A percentile compares a stretch with the other conserved stretches of the same genome.
Conservation (phyloP, 148 eudicot species). For the Beta vulgaris region DNA sequence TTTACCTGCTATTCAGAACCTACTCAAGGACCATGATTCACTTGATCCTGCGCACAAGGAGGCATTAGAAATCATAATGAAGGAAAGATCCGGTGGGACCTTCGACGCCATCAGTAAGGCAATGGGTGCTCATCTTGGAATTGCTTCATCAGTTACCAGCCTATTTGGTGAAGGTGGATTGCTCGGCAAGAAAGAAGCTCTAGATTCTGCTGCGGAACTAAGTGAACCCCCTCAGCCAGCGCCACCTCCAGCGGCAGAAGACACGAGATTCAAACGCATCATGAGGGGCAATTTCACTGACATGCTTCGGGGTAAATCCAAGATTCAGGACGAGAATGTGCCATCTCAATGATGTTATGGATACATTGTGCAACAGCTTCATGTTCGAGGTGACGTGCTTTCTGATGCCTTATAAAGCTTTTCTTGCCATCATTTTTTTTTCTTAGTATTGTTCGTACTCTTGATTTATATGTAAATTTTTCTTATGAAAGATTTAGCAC, state of each 20-base stretch:
- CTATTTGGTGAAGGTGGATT: conserved; percentile 80
- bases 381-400: neutral
- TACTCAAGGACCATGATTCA: conserved; percentile 80
- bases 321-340: conserved; percentile 45
- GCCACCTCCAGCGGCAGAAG: conserved; percentile 51
- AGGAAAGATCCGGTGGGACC: conserved; percentile 90
- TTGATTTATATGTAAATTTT: neutral
- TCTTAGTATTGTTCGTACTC: neutral
- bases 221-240: conserved; percentile 43
- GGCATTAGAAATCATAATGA: conserved; percentile 80
- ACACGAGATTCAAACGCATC: conserved; percentile 80
- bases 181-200: conserved; percentile 68
- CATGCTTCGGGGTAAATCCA: conserved; percentile 72
- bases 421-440: neutral
- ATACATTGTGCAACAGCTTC: neutral
- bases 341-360: conserved; percentile 29
- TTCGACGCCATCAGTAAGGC: conserved; percentile 81
- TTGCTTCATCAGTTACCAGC: conserved; percentile 73
- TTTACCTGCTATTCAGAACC: conserved; percentile 78
- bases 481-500: neutral
- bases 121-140: conserved; percentile 93
- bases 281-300: conserved; percentile 89
- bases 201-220: conserved; percentile 37
- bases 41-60: conserved; percentile 99
- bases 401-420: neutral